phyloP scores from a whole-genome alignment of 2,329 filamentous ascomycete genomes.

The Pyrenophora tritici-repentis region DNA sequence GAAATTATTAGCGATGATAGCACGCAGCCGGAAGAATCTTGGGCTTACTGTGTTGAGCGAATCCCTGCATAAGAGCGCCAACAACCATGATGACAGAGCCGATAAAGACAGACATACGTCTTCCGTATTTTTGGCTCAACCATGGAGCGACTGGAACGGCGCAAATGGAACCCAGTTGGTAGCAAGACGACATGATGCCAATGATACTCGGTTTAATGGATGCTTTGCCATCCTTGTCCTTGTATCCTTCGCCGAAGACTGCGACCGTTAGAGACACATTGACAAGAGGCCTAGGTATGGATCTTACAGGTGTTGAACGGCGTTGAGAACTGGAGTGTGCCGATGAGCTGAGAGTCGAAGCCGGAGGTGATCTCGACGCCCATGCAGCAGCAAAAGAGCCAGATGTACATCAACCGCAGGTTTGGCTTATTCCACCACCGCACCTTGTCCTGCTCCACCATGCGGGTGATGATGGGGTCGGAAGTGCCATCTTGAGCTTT shows the following conservation, averaged over 20 bases:
- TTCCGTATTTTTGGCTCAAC: slow-evolving; percentile 52
- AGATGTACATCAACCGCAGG: slow-evolving; percentile 46
- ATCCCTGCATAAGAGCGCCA: slow-evolving; percentile 64
- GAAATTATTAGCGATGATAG: slow-evolving; percentile 3
- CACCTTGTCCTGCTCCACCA: slow-evolving; percentile 50
- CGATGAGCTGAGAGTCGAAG: slow-evolving; percentile 47
- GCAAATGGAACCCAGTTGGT: slow-evolving; percentile 43
- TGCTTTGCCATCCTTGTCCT: slow-evolving; percentile 19
- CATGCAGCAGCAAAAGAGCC: slow-evolving; percentile 45
- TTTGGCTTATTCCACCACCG: slow-evolving; percentile 52
- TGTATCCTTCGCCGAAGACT: slow-evolving; percentile 41
- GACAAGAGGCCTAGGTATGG: no score
- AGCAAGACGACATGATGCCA: slow-evolving; percentile 44
- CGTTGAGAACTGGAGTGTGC: slow-evolving; percentile 43
- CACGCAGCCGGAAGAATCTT: neutral
- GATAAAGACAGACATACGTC: slow-evolving; percentile 61
- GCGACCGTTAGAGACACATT: slow-evolving; percentile 9
- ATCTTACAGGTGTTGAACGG: slow-evolving; percentile 42
- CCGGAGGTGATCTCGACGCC: slow-evolving; percentile 48
- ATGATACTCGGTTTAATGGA: slow-evolving; percentile 35
- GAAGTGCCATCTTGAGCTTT: slow-evolving; percentile 33
- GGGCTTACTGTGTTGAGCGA: slow-evolving; percentile 43
- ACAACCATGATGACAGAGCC: slow-evolving; percentile 63
- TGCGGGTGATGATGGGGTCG: slow-evolving; percentile 51
- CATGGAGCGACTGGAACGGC: slow-evolving; percentile 42